These are phyloP conservation scores for Pleurotus giganteus DNA, from an alignment of 768 basidiomycete species.

Conservation along the genomic window DNA sequence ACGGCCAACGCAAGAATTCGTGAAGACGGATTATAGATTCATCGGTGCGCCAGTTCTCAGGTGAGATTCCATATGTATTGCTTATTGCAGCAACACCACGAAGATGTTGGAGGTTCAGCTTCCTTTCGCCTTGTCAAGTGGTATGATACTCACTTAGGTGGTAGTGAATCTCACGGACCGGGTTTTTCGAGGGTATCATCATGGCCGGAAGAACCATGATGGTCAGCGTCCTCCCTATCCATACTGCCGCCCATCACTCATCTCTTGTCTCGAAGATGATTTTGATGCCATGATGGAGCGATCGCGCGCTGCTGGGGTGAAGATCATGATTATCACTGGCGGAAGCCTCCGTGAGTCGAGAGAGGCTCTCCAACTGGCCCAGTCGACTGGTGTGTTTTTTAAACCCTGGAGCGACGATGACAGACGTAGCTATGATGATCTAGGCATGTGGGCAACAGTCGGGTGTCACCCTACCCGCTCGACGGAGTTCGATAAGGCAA, in stretches of 20 bases:
- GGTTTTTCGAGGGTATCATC: constrained; percentile 52
- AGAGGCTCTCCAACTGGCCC: constrained; percentile 59
- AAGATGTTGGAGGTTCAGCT: constrained; percentile 11
- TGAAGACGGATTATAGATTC: constrained; percentile 1
- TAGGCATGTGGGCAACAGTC: constrained; percentile 69
- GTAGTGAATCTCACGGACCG: constrained; percentile 45
- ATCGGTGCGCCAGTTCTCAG: background rate
- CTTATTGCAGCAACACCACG: background rate
- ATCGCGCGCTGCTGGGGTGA: constrained; percentile 57
- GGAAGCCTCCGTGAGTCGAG: constrained; percentile 64
- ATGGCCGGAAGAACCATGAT: constrained; percentile 47
- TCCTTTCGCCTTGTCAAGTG: background rate
- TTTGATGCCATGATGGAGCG: constrained; percentile 56
- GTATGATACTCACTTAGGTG: background rate
- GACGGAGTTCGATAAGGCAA: constrained; percentile 58
- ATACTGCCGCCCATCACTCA: background rate
- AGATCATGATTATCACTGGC: constrained; percentile 75
- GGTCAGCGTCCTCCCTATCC: constrained; percentile 26
- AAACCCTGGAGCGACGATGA: background rate
- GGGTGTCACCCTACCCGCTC: constrained; percentile 83
- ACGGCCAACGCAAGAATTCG: background rate
- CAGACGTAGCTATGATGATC: no score
- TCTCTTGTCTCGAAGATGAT: constrained; percentile 47
- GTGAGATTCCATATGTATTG: background rate
- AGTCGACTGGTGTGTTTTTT: constrained; percentile 42